Conservation (phyloP, 2,329 filamentous ascomycete species). For the Ophidiomyces ophidiicola region DNA sequence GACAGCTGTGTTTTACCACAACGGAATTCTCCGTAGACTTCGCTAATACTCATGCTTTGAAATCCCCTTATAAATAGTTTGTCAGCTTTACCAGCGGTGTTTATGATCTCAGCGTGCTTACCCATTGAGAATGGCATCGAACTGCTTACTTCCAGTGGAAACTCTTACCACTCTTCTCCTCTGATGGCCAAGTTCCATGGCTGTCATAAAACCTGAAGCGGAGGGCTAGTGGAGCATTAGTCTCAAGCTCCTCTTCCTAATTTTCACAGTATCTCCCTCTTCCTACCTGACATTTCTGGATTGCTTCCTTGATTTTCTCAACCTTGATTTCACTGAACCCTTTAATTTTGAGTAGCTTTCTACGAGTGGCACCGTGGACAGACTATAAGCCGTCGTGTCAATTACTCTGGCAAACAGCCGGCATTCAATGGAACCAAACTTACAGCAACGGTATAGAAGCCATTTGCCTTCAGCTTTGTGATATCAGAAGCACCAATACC, state of each 20-base stretch:
- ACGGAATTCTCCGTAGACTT: constrained; percentile 34
- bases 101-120: constrained; percentile 19
- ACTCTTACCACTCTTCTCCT: constrained; percentile 53
- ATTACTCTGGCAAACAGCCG: background rate
- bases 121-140: constrained; percentile 54
- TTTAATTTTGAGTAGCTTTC: constrained; percentile 53
- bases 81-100: background rate
- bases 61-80: constrained; percentile 43
- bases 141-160: constrained; percentile 57
- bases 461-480: constrained; percentile 50
- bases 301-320: constrained; percentile 58
- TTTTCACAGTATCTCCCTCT: background rate
- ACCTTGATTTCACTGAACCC: constrained; percentile 60
- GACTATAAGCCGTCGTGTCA: constrained; percentile 32
- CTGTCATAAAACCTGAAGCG: constrained; percentile 51
- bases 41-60: constrained; percentile 58
- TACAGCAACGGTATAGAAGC: constrained; percentile 53
- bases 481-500: constrained; percentile 55
- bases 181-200: constrained; percentile 50
- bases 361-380: constrained; percentile 48
- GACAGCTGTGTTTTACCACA: constrained; percentile 60
- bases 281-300: constrained; percentile 46
- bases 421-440: constrained; percentile 16
- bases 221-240: constrained; percentile 38
- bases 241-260: background rate